A percentile compares a stretch with the other conserved stretches of the same genome.
phyloP scores from a whole-genome alignment of 257 asterid species.

The Linderniella brevidens region DNA sequence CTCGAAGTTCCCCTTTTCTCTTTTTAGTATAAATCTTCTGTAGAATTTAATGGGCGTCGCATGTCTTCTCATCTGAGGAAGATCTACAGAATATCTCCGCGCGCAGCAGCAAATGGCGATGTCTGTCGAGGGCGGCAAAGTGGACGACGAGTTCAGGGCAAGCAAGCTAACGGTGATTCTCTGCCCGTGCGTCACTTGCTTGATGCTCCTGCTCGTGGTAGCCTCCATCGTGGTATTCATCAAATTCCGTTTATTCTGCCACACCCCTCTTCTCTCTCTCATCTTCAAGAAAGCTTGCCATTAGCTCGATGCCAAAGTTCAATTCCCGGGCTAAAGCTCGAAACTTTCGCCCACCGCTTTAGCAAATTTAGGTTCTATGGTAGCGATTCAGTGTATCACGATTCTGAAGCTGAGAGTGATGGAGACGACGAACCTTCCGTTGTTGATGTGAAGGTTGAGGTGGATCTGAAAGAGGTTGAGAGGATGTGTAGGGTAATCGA shows the following conservation, averaged over 20 bases:
- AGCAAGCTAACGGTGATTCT: slow-evolving; percentile 59
- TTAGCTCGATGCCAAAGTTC: slow-evolving; percentile 8
- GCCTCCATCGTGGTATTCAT: slow-evolving; percentile 29
- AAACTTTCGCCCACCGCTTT: background rate
- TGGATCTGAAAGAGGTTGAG: slow-evolving; percentile 42
- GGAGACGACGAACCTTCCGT: slow-evolving; percentile 7
- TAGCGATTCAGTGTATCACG: slow-evolving; percentile 17
- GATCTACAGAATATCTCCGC: too few species aligned
- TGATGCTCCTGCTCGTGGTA: slow-evolving; percentile 28
- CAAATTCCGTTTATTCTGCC: slow-evolving; percentile 67
- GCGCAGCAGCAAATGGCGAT: too few species aligned
- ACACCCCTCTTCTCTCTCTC: slow-evolving; percentile 61
- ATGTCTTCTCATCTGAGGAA: too few species aligned
- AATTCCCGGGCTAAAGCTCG: slow-evolving; percentile 4
- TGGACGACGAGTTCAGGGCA: slow-evolving; percentile 29
- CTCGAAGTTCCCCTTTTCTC: too few species aligned
- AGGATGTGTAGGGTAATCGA: slow-evolving; percentile 60
- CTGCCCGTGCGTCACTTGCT: slow-evolving; percentile 62
- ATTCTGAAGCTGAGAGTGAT: slow-evolving; percentile 25
- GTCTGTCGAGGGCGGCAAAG: slow-evolving; percentile 10
- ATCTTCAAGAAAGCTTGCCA: slow-evolving; percentile 49
- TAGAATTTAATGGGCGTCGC: too few species aligned
- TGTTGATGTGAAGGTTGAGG: slow-evolving; percentile 18
- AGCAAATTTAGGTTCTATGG: slow-evolving; percentile 21
- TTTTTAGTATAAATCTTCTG: too few species aligned